Evolutionary conservation across 2,329 filamentous ascomycete genomes (phyloP).

Genomic region (Penicillium decumbens): DNA sequence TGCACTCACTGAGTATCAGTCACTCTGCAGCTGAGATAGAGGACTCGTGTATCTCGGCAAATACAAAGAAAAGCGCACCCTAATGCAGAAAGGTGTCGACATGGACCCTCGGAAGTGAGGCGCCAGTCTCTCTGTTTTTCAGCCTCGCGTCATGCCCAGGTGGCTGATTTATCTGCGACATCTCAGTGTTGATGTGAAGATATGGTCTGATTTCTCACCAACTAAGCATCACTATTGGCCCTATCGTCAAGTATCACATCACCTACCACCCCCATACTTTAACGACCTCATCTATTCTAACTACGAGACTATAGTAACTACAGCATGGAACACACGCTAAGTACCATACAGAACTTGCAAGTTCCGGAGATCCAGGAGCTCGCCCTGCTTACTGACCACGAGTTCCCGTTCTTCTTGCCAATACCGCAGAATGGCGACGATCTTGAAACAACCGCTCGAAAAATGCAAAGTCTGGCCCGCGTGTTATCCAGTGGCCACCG

Average conservation of each 20-base stretch:
- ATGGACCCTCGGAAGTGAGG: background rate
- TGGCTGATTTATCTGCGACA: background rate
- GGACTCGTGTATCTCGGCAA: background rate
- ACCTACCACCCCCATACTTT: background rate
- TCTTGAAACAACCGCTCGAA: conserved; percentile 11
- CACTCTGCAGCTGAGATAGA: background rate
- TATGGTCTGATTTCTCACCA: background rate
- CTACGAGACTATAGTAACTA: background rate
- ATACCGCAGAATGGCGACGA: conserved; percentile 10
- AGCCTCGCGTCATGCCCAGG: too few relatives aligned
- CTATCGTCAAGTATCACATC: background rate
- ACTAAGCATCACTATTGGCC: background rate
- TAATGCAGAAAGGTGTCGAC: background rate
- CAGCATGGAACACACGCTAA: background rate
- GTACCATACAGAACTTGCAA: background rate
- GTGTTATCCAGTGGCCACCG: conserved; percentile 5
- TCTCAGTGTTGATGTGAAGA: background rate
- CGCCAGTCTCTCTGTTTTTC: background rate
- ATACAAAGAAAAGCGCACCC: background rate
- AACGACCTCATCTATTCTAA: background rate
- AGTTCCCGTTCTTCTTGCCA: conserved; percentile 9
- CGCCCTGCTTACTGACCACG: conserved; percentile 10
- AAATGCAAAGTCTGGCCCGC: conserved; percentile 5
- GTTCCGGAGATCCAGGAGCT: background rate
- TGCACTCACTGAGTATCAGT: too few relatives aligned